Percentiles rank a stretch among this genome's conserved stretches.
These are phyloP conservation scores for Hymenoscyphus occultus DNA, from an alignment of 2,329 filamentous ascomycete genomes.

Conservation along the genomic window DNA sequence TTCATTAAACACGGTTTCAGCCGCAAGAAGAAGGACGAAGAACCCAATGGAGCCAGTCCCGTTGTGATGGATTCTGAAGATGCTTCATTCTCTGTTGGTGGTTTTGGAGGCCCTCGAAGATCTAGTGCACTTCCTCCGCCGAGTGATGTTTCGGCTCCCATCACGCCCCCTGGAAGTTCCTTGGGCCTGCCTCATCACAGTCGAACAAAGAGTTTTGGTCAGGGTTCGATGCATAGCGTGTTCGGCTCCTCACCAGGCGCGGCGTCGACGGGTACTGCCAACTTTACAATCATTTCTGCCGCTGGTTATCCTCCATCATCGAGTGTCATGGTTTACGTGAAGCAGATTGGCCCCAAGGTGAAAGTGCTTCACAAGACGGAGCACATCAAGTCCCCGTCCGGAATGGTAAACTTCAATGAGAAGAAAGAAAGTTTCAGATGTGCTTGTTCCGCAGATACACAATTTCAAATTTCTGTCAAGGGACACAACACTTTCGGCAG, in stretches of 20 bases:
- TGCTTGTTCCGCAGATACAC: constrained; percentile 73
- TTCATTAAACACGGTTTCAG: constrained; percentile 86
- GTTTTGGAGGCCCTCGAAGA: constrained; percentile 22
- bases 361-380: constrained; percentile 92
- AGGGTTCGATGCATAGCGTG: constrained; percentile 65
- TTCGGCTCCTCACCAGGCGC: constrained; percentile 44
- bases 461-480: constrained; percentile 83
- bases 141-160: constrained; percentile 18
- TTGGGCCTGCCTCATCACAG: constrained; percentile 25
- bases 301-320: constrained; percentile 71
- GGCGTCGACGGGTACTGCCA: constrained; percentile 69
- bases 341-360: constrained; percentile 62
- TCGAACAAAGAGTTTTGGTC: constrained; percentile 58
- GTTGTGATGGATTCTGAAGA: constrained; percentile 46
- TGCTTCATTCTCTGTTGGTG: constrained; percentile 34
- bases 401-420: constrained; percentile 64
- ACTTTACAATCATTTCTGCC: constrained; percentile 76
- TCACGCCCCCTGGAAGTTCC: constrained; percentile 32
- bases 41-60: constrained; percentile 39
- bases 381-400: constrained; percentile 70
- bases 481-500: constrained; percentile 81
- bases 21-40: constrained; percentile 62
- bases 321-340: constrained; percentile 75
- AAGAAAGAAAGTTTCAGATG: constrained; percentile 70
- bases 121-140: constrained; percentile 21